Evolutionary conservation across 495 filamentous ascomycete species (phyloP).

Genomic region (Aspergillus sclerotiicarbonarius): DNA sequence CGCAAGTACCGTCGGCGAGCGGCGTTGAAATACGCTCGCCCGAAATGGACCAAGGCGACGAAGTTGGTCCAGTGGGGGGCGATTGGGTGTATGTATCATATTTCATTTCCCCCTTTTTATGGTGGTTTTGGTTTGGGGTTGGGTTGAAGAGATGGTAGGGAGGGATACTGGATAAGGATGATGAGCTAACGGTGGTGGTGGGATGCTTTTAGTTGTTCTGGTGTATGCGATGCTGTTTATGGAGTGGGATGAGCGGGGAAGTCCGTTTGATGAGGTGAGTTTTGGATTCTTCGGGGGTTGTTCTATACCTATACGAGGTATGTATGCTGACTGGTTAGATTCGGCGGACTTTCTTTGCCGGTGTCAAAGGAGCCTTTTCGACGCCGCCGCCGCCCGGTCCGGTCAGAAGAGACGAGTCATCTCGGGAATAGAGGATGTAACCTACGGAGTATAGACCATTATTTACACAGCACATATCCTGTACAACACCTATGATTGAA

Average conservation of each 20-base stretch:
- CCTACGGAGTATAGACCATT: neutral
- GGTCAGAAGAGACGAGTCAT: conserved; percentile 19
- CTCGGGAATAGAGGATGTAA: neutral
- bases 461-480: conserved; percentile 5
- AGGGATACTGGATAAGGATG: neutral
- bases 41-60: conserved; percentile 69
- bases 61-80: conserved; percentile 67
- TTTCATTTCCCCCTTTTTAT: neutral
- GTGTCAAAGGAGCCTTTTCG: conserved; percentile 35
- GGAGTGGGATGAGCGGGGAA: conserved; percentile 64
- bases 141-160: no score
- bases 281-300: neutral
- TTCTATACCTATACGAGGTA: neutral
- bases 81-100: conserved; percentile 55
- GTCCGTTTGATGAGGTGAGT: conserved; percentile 58
- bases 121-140: conserved; percentile 55
- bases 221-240: conserved; percentile 75
- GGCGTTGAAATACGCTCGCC: conserved; percentile 70
- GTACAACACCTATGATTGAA: conserved; percentile 1
- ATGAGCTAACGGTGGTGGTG: neutral
- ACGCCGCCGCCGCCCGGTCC: conserved; percentile 33
- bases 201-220: conserved; percentile 55
- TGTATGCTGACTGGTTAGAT: conserved; percentile 27
- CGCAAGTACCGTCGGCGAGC: conserved; percentile 66
- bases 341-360: conserved; percentile 37